Conservation (phyloP, 2,329 filamentous ascomycete genomes). For the Fusarium sp. region DNA sequence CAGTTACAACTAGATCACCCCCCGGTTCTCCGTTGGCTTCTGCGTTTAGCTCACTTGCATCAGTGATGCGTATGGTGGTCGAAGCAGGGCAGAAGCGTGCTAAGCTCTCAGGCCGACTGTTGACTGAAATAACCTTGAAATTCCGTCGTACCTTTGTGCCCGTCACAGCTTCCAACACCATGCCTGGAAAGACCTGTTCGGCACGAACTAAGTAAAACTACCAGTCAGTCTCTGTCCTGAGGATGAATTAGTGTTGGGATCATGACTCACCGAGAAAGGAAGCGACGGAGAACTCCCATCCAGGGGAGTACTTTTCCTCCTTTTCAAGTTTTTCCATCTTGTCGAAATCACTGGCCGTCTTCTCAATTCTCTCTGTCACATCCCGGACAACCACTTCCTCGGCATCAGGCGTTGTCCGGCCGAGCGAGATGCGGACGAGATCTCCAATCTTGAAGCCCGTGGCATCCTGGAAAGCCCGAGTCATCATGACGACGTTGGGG, state of each 20-base stretch:
- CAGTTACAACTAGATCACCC: constrained; percentile 62
- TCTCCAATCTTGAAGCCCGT: constrained; percentile 82
- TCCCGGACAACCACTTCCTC: constrained; percentile 74
- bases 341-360: constrained; percentile 21
- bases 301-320: constrained; percentile 47
- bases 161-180: constrained; percentile 76
- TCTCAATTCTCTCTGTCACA: constrained; percentile 56
- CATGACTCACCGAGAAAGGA: constrained; percentile 52
- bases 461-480: constrained; percentile 80
- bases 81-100: constrained; percentile 61
- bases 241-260: not conserved
- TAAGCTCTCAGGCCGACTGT: constrained; percentile 61
- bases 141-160: constrained; percentile 51
- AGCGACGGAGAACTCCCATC: constrained; percentile 57
- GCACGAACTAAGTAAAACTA: constrained; percentile 64
- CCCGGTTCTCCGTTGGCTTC: constrained; percentile 34
- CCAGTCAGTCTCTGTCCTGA: constrained; percentile 7
- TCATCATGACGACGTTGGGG: constrained; percentile 79
- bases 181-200: constrained; percentile 79
- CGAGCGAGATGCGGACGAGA: constrained; percentile 72
- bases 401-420: constrained; percentile 68
- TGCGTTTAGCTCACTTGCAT: constrained; percentile 44
- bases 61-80: constrained; percentile 58
- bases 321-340: constrained; percentile 45
- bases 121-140: constrained; percentile 73